Base-by-base conservation (phyloP, 805 yeast species). In the Maudiozyma pseudohumilis region DNA sequence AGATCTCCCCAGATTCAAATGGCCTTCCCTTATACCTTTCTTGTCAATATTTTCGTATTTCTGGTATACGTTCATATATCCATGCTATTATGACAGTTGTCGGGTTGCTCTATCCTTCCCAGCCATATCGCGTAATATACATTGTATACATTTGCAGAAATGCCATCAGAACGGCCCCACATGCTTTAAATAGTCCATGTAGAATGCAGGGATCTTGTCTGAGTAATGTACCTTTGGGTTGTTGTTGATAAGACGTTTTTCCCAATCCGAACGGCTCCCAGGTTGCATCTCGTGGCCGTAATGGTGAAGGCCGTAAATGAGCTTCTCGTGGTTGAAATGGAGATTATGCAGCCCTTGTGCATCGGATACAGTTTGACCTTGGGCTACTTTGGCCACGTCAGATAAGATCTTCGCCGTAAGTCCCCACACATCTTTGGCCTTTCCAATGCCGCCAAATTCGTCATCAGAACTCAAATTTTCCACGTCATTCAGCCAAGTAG, bases 341-440 rank as follows among this genome's bases (percentile, higher is more conserved):
- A 33, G 19, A 10, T 34, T 27, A 6, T 4, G 11, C 20, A 24
- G 16, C 29, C 25, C 13, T 18, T 11, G 12, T 22, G 29, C 19
- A 9, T 30, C 18, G 20, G 34, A 22, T 15, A 17, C 20, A 29
- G 83, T 85, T 32, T 72, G n/a, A 6, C 53, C 55, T 50, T 74
- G 72, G 3, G 72, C 62, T 8, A 80, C 65, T 40, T 67, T 68
- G 2, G 86, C 78, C 21, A 82, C 50, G 52, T 82, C 89, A 48
- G 74, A 82, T n/a, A 82, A 53, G 8, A 82, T 81, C 51, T 80
- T 80, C 2, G 88, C 89, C 0, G 92, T 82, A 26, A 82, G 60
- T 1, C 94, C 94, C 94, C 92, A 82, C 4, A 83, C 77, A 50
- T 80, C 82, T 50, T 81, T 74, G 27, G 77, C 69, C 39, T 69